Evolutionary conservation across 2,329 filamentous ascomycete genomes (phyloP), one percentile per base, ranked within the genome.

Genomic region (Pseudopithomyces maydicus): DNA sequence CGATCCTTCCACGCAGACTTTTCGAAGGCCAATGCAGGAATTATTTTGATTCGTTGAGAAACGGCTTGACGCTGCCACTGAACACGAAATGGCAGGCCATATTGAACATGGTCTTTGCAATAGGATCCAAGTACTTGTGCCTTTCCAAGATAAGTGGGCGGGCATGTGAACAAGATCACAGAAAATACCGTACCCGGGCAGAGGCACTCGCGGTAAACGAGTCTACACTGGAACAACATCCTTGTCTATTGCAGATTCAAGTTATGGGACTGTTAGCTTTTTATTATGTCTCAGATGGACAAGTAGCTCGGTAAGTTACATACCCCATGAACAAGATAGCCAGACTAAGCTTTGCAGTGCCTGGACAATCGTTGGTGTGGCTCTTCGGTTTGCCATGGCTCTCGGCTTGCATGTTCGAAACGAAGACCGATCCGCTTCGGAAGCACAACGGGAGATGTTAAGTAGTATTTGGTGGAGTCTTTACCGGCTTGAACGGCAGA

Each of bases 381-480:
- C 73, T 15, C 55, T 78, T n/a, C 73, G 77, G 2, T 70, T 63
- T 35, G 62, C 77, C 63, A 66, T 73, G 61, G 68, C 69, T 1
- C 69, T 77, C 15, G 77, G 75, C 23, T 65, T 80, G 8, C 76
- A 79, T 54, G 62, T 79, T 41, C 69, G 71, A 5, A 79, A 78
- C 39, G 64, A 72, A 43, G 71, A 71, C 39, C 67, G 70, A 1
- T 68, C 68, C 6, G 62, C 71, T 6, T 53, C 67, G 14, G 65
- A 67, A 5, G 52, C 62, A 11, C 65, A 73, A 42, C 73, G 69
- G 56, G 76, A 79, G 57, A 70, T 70, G 3, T 58, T 77, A 45
- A 66, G 74, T 3, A 71, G 73, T 23, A 69, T 75, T n/a, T 80
- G 78, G 77, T 78, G 77, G 74, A 75, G 75, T 45, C 54, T 79